Conservation (phyloP, 2,329 filamentous ascomycete genomes). For the Arthrocladium fulminans region DNA sequence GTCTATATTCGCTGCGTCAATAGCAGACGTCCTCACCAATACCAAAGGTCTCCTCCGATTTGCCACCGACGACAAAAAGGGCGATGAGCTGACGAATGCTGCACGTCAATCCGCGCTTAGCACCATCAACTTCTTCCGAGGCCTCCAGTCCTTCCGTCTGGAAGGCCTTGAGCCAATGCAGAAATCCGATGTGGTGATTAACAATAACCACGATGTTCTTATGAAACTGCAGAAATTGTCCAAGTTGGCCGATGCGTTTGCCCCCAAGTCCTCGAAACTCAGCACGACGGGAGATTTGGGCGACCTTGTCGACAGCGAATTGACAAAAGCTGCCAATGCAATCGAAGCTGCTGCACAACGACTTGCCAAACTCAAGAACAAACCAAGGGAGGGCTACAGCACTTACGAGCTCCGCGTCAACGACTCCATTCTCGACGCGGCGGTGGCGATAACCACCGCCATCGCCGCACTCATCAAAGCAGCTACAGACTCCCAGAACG, state of each 20-base stretch:
- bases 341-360: conserved; percentile 87
- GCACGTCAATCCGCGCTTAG: conserved; percentile 76
- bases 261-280: conserved; percentile 77
- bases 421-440: conserved; percentile 87
- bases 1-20: conserved; percentile 78
- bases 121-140: conserved; percentile 90
- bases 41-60: conserved; percentile 91
- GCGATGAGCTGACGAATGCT: conserved; percentile 71
- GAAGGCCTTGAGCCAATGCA: conserved; percentile 83
- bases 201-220: conserved; percentile 92
- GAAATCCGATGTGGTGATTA: conserved; percentile 95
- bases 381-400: conserved; percentile 89
- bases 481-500: conserved; percentile 82
- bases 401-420: conserved; percentile 96
- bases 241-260: conserved; percentile 85
- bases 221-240: conserved; percentile 88
- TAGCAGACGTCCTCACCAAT: conserved; percentile 87
- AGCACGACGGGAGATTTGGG: conserved; percentile 66
- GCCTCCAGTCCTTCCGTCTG: conserved; percentile 84
- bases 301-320: conserved; percentile 82
- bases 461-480: conserved; percentile 93
- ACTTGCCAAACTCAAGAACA: conserved; percentile 85
- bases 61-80: conserved; percentile 90
- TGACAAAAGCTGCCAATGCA: conserved; percentile 87
- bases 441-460: conserved; percentile 84